Base-by-base conservation (phyloP, 169 alveolate genomes). In the Perkinsus olseni region DNA sequence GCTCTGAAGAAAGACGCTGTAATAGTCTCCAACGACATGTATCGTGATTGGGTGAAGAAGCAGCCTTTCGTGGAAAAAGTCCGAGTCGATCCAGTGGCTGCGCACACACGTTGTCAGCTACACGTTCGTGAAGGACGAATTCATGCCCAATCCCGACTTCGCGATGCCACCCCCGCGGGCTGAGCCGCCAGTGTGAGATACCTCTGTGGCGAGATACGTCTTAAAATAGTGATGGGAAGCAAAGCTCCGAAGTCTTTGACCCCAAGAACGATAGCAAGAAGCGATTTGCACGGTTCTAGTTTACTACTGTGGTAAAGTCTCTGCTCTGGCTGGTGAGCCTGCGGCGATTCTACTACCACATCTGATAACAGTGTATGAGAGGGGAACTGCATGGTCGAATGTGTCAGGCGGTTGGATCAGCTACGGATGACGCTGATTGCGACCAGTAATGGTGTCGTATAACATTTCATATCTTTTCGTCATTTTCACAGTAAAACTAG, bases 1-100 rank as follows among this genome's bases (percentile, higher is more conserved):
- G 97, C 97, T 11, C 95, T 95, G 93, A 94, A 94, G 37, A 95
- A 95, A 50, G 95, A 96, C 74, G 97, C 96, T 51, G 95, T 94
- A 38, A 95, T 97, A 92, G 96, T 97, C 92, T 95, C 97, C 28
- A 97, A 97, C 95, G 97, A 97, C 93, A 94, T 96, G 93, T 97
- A 93, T 93, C 95, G 97, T 91, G 97, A 97, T 92, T 96, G 96
- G 92, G 95, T 97, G 51, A 94, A 95, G 36, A 96, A 96, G 92
- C 94, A 95, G 51, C 93, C 95, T 21, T n/a, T 62, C 82, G 82
- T 62, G 82, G 82, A 62, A 62, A 28, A 62, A 62, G 82, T 21
- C 82, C 13, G 95, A 94, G 93, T 95, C 82, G 92, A 94, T 93
- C 39, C 93, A 94, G 38, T 97, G 98, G 97, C 93, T 96, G 39